Evolutionary conservation across 1,284 basidiomycete species (phyloP), one percentile per base, ranked within the genome.

Genomic region (Earliella scabrosa): DNA sequence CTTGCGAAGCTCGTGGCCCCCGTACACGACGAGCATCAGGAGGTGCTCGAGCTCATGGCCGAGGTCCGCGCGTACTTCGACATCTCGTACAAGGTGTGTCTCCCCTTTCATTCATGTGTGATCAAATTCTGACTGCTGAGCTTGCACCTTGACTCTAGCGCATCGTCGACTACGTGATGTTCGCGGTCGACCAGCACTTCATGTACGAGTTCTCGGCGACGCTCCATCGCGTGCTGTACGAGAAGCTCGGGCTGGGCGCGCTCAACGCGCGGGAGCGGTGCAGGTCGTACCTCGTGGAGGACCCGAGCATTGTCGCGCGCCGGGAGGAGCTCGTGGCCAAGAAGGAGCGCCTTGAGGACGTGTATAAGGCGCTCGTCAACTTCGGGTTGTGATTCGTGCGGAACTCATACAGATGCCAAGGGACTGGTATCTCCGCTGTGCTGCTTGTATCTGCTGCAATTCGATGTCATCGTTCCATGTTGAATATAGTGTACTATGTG

Each of bases 51-150:
- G 27, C 68, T 80, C 24, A 80, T 81, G 76, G 78, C 80, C 1
- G 79, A 81, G 50, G 77, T 80, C 1, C 66, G 78, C 7, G 81
- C 76, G 2, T 83, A 82, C 65, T 82, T 80, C 66, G 75, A 79
- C 56, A 75, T 81, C 4, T 64, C 77, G 2, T 78, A 78, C 64
- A 79, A 78, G 75, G 79, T 77, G 27, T n/a, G 52, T 54, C 2
- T 16, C 41, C 27, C 11, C 36, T 4, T 16, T n/a, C n/a, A n/a
- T n/a, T n/a, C n/a, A n/a, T n/a, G n/a, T n/a, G n/a, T n/a, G n/a
- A n/a, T n/a, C n/a, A n/a, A n/a, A n/a, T n/a, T n/a, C n/a, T n/a
- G n/a, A n/a, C n/a, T n/a, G n/a, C n/a, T n/a, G n/a, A n/a, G n/a
- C n/a, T n/a, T n/a, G n/a, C n/a, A n/a, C 0, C 59, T 71, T 0